Base-by-base conservation (phyloP, 164 flowering plant genomes). In the Litsea cubeba region DNA sequence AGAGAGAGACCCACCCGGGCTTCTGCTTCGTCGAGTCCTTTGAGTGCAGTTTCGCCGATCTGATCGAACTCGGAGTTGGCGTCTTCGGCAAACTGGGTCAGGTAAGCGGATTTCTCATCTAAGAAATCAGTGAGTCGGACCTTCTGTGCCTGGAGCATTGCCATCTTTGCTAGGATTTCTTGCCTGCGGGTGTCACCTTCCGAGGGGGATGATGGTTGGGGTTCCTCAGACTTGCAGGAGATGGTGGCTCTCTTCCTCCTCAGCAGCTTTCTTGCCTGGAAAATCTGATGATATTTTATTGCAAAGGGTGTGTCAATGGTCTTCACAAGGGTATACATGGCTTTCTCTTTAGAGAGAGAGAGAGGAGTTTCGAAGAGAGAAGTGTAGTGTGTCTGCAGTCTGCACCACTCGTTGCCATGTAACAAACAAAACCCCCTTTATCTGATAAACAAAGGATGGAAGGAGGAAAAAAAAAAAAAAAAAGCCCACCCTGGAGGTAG, bases 111-210 rank as follows among this genome's bases (percentile, higher is more conserved):
- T 11, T 87, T 77, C 72, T 95, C 98, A 50, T 93, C 98, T 62
- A 95, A 80, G 77, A 80, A 93, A 65, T 86, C 92, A 0, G 96
- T 88, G 65, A 95, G 90, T 20, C 97, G 88, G 73, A 89, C 87
- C 75, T 95, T 95, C 76, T 89, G 88, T 10, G 99, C 57, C 78
- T 91, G 90, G 76, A 95, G 89, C 92, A 83, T 84, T 2, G 90
- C 91, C 0, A 93, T 95, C 69, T 78, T 82, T 54, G 90, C 94
- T 0, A 93, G 90, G 71, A 91, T 80, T 24, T 93, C 97, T 79
- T 91, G 99, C 82, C 82, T 87, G 0, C 68, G 75, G 5, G 78
- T 54, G 76, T 95, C 98, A 22, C 97, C 97, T 79, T 89, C 88
- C 0, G 89, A 84, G 8, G 86, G 63, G 58, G 84, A 67, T 3